These are phyloP conservation scores for Saccharum hybrid DNA, from an alignment of 202 grass and related monocot species.

Conservation along the genomic window DNA sequence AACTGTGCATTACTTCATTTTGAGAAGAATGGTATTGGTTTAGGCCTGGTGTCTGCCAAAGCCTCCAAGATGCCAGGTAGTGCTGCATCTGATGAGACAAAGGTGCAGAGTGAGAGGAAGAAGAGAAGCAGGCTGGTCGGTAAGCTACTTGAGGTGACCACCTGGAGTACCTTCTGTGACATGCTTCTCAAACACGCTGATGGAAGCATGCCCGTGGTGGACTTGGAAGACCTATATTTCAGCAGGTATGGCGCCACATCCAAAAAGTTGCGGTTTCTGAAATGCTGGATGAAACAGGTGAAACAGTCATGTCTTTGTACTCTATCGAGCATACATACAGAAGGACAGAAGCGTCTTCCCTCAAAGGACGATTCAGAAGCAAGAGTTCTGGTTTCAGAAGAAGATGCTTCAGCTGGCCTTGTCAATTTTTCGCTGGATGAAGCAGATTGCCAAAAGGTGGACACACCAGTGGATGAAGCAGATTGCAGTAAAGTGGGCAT, in stretches of 20 bases:
- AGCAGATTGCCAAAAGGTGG: conserved; percentile 39
- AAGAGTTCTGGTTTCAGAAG: conserved; percentile 53
- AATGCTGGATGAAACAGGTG: conserved; percentile 93
- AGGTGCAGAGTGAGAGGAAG: conserved; percentile 52
- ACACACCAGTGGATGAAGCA: conserved; percentile 35
- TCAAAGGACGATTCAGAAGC: conserved; percentile 56
- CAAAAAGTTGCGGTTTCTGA: conserved; percentile 89
- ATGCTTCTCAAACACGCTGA: conserved; percentile 55
- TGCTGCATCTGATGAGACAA: conserved; percentile 33
- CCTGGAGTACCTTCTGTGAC: conserved; percentile 61
- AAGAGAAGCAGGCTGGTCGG: conserved; percentile 60
- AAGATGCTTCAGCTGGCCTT: conserved; percentile 41
- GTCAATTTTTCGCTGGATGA: conserved; percentile 41
- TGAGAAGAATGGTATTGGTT: conserved; percentile 41
- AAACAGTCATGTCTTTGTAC: conserved; percentile 46
- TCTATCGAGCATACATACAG: conserved; percentile 32
- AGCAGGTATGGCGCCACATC: conserved; percentile 54
- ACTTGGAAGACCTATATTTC: conserved; percentile 83
- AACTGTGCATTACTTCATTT: conserved; percentile 72
- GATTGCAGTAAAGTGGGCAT: conserved; percentile 33
- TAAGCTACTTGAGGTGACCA: conserved; percentile 59
- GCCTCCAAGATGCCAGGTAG: conserved; percentile 1
- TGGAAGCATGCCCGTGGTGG: conserved; percentile 46
- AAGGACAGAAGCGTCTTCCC: conserved; percentile 42
- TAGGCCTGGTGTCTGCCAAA: conserved; percentile 38